Conservation (phyloP, 441 rosid genomes). For the Manihot esculenta region DNA sequence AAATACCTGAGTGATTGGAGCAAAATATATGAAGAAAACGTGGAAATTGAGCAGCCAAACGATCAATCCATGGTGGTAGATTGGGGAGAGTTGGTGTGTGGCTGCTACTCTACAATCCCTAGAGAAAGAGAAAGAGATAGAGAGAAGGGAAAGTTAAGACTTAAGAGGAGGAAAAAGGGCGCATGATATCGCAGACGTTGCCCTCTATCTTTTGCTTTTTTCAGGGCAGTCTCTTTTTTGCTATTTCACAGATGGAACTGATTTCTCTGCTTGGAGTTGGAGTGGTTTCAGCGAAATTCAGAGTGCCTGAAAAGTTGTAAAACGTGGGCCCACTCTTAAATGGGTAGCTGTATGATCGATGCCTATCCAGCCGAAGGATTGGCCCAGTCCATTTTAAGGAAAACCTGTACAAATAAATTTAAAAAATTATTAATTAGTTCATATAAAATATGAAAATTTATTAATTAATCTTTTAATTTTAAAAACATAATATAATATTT, state of each 20-base stretch:
- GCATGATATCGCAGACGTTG: conserved; percentile 28
- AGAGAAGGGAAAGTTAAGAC: conserved; percentile 29
- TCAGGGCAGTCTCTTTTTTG: conserved; percentile 36
- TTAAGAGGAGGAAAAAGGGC: conserved; percentile 24
- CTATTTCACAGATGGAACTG: conserved; percentile 15
- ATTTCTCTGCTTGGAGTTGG: not conserved
- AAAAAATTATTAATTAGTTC: too few relatives aligned
- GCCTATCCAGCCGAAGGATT: not conserved
- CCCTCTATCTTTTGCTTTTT: conserved; percentile 21
- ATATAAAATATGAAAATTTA: too few relatives aligned
- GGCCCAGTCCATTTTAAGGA: too few relatives aligned
- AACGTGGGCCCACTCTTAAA: not conserved
- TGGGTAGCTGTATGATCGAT: too few relatives aligned
- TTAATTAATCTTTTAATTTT: too few relatives aligned
- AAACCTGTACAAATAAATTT: too few relatives aligned
- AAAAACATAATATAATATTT: too few relatives aligned
- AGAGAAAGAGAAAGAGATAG: conserved; percentile 28
- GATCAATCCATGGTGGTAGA: conserved; percentile 48
- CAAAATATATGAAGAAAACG: conserved; percentile 7
- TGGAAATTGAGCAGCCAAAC: conserved; percentile 25
- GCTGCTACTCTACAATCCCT: conserved; percentile 54
- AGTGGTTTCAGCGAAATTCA: not conserved
- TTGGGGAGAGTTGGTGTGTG: conserved; percentile 31
- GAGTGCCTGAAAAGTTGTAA: not conserved
- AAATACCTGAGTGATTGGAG: conserved; percentile 28